These are phyloP conservation scores for Leccinum pallidistipes DNA, from an alignment of 1,284 basidiomycete species.

Conservation along the genomic window DNA sequence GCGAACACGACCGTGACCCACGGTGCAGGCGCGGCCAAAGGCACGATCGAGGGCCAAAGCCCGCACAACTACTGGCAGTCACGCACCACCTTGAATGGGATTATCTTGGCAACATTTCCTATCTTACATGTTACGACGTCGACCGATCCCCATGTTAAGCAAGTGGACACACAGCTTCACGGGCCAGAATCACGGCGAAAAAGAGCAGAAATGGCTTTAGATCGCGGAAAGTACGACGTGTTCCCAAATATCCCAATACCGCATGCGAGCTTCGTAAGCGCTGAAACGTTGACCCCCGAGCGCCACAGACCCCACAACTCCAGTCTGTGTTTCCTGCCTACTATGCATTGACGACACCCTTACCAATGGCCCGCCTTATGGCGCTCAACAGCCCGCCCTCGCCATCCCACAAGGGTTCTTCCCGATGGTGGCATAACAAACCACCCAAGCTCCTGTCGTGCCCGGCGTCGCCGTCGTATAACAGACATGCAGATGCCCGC, in stretches of 20 bases:
- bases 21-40: slow-evolving; percentile 30
- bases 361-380: slow-evolving; percentile 27
- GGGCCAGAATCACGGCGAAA: slow-evolving; percentile 4
- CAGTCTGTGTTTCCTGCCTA: slow-evolving; percentile 26
- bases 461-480: slow-evolving; percentile 1
- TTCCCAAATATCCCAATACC: neutral
- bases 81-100: slow-evolving; percentile 20
- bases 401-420: slow-evolving; percentile 31
- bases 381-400: slow-evolving; percentile 26
- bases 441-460: slow-evolving; percentile 16
- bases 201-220: slow-evolving; percentile 19
- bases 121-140: neutral
- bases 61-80: slow-evolving; percentile 9
- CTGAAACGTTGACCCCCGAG: neutral
- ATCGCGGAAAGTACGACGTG: slow-evolving; percentile 17
- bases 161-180: slow-evolving; percentile 20
- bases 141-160: slow-evolving; percentile 10
- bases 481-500: slow-evolving; percentile 22
- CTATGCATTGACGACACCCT: slow-evolving; percentile 25
- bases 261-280: neutral
- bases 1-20: slow-evolving; percentile 10
- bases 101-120: slow-evolving; percentile 22
- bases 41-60: slow-evolving; percentile 32
- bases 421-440: slow-evolving; percentile 23
- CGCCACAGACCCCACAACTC: slow-evolving; percentile 24